phyloP scores from a whole-genome alignment of 495 filamentous ascomycete genomes.

The Aspergillus ellipticus region DNA sequence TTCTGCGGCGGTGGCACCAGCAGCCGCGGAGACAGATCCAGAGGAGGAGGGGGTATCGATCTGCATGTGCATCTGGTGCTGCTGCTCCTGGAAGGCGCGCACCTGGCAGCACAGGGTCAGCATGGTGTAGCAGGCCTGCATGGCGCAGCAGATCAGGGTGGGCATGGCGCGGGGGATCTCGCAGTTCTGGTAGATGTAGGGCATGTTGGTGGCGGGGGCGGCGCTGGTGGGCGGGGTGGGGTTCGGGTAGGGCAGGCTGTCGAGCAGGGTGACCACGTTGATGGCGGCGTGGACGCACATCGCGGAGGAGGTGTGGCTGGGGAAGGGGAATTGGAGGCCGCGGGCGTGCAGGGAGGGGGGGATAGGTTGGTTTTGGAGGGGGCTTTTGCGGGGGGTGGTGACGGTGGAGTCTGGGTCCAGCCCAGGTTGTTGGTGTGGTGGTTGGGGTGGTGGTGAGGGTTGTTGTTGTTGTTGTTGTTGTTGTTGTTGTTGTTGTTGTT shows the following conservation, averaged over 20 bases:
- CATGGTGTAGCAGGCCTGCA: not conserved
- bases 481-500: too few species aligned
- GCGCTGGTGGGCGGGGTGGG: not conserved
- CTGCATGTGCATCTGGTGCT: too few species aligned
- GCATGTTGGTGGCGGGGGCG: not conserved
- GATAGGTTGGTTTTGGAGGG: not conserved
- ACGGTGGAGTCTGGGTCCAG: not conserved
- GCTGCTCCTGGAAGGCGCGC: not conserved
- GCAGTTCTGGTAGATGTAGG: not conserved
- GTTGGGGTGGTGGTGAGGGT: too few species aligned
- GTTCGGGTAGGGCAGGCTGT: not conserved
- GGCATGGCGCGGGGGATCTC: constrained; percentile 3
- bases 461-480: too few species aligned
- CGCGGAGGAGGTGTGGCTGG: not conserved
- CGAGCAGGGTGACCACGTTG: constrained; percentile 3
- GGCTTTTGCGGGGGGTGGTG: too few species aligned
- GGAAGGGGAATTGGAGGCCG: constrained; percentile 28
- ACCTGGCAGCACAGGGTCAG: constrained; percentile 6
- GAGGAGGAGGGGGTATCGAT: too few species aligned
- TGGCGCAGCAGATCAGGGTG: constrained; percentile 4
- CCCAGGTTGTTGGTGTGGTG: not conserved
- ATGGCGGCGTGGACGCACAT: constrained; percentile 4
- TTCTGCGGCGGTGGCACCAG: too few species aligned
- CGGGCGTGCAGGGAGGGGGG: constrained; percentile 23
- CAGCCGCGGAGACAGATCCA: too few species aligned